Evolutionary conservation across 2,329 filamentous ascomycete genomes (phyloP).

Genomic region (Hypoxylon rubiginosum): DNA sequence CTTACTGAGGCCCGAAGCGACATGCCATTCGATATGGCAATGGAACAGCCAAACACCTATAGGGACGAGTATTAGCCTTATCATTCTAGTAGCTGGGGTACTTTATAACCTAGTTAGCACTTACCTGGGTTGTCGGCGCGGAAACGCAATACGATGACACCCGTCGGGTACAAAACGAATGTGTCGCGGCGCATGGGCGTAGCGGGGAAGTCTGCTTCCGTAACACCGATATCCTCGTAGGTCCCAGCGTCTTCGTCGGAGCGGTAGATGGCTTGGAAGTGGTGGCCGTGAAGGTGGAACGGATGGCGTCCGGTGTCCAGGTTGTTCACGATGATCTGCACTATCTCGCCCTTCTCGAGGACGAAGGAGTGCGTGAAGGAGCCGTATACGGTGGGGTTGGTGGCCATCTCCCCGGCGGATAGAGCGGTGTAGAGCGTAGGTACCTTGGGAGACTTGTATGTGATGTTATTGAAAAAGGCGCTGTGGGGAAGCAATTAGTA

Average conservation of each 20-base stretch:
- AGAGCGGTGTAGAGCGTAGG: slow-evolving; percentile 84
- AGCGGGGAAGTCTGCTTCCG: slow-evolving; percentile 62
- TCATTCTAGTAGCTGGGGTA: neutral
- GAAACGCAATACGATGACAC: slow-evolving; percentile 78
- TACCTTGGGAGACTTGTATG: slow-evolving; percentile 80
- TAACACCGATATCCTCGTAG: slow-evolving; percentile 63
- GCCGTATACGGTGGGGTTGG: slow-evolving; percentile 74
- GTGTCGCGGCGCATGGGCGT: slow-evolving; percentile 78
- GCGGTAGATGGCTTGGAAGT: slow-evolving; percentile 77
- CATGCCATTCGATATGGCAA: slow-evolving; percentile 86
- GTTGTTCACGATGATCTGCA: slow-evolving; percentile 84
- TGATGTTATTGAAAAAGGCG: slow-evolving; percentile 82
- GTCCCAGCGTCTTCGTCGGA: slow-evolving; percentile 69
- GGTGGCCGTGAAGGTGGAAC: slow-evolving; percentile 84
- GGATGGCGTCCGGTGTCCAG: slow-evolving; percentile 78
- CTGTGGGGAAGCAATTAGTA: slow-evolving; percentile 20
- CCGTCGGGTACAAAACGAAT: slow-evolving; percentile 72
- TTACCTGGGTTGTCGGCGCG: slow-evolving; percentile 74
- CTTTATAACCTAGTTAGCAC: slow-evolving; percentile 6
- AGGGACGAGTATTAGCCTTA: slow-evolving; percentile 5
- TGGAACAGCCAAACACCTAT: slow-evolving; percentile 79
- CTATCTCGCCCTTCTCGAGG: slow-evolving; percentile 74
- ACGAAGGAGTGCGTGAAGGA: slow-evolving; percentile 75
- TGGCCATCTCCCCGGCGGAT: slow-evolving; percentile 70
- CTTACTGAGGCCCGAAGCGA: slow-evolving; percentile 70